Base-by-base conservation (phyloP, 371 early-diverging fungal species). In the Syncephalastrum sp. region DNA sequence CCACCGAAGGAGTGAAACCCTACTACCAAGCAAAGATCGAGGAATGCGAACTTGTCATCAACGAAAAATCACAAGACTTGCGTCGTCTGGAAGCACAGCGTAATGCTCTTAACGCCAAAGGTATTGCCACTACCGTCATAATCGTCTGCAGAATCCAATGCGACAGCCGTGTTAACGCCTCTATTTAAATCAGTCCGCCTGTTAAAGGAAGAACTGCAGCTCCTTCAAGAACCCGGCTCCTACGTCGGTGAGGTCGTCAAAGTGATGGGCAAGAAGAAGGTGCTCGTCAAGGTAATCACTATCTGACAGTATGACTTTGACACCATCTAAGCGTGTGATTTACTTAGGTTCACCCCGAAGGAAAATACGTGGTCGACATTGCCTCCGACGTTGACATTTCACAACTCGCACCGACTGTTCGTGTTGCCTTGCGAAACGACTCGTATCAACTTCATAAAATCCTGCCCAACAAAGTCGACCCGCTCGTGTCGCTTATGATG, bases 401-500 rank as follows among this genome's bases (percentile, higher is more conserved):
- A 57, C 83, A 86, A 66, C 85, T 99, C 41, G 95, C 93, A 56
- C 92, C 99, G 15, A 95, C 96, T n/a, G 85, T 91, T 38, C 90
- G 99, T 47, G 98, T 99, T 27, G 99, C 99, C 17, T 85, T 99
- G 47, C 90, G 95, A 48, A 90, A 93, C 67, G 99, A 99, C 73
- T 89, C 93, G 69, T 99, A 99, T 72, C 97, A 98, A 76, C 97
- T 99, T 57, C 96, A 98, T 68, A 91, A 98, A 61, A 98, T 99
- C n/a, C 82, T 99, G 38, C 99, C 99, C 49, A 97, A 99, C 71
- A 98, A 96, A 79, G 99, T 99, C 63, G 99, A 99, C 78, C 94
- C 99, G 33, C 90, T 98, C 16, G 99, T 99, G 17, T 99, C 99
- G 15, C 95, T 99, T 86, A 99, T 99, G 99, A 99, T 99, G 82